Evolutionary conservation across 371 early-diverging fungal genomes (phyloP).

Genomic region (Capniomyces stellatus): DNA sequence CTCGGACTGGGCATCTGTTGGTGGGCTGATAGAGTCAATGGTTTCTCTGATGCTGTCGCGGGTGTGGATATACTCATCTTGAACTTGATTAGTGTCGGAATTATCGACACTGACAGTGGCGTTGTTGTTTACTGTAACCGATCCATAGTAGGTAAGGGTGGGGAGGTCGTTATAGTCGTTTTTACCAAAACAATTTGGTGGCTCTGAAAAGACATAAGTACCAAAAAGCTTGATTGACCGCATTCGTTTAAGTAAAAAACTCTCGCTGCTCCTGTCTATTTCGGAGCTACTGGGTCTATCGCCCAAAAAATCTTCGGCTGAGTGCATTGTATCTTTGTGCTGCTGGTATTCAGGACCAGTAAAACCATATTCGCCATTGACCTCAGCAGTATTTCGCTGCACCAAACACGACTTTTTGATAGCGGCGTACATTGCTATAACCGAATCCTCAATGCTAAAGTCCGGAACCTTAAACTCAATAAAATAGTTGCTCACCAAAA

Average conservation of each 20-base stretch:
- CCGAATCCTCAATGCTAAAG: neutral
- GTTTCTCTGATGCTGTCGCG: too few relatives aligned
- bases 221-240: neutral
- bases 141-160: neutral
- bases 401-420: too few relatives aligned
- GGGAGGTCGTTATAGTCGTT: neutral
- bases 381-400: too few relatives aligned
- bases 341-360: too few relatives aligned
- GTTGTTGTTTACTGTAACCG: neutral
- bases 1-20: too few relatives aligned
- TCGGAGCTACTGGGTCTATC: neutral
- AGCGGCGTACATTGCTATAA: neutral
- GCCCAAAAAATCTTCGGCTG: neutral
- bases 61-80: too few relatives aligned
- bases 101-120: too few relatives aligned
- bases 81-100: too few relatives aligned
- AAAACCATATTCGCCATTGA: too few relatives aligned
- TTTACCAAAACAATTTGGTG: neutral
- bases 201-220: neutral
- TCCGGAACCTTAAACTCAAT: neutral
- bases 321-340: too few relatives aligned
- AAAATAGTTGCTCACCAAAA: neutral
- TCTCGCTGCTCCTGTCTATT: neutral
- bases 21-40: too few relatives aligned
- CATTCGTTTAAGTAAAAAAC: neutral